A percentile compares a stretch with the other conserved stretches of the same genome.
These are phyloP conservation scores for Penicillium brasilianum DNA, from an alignment of 2,329 filamentous ascomycete species.

Conservation along the genomic window DNA sequence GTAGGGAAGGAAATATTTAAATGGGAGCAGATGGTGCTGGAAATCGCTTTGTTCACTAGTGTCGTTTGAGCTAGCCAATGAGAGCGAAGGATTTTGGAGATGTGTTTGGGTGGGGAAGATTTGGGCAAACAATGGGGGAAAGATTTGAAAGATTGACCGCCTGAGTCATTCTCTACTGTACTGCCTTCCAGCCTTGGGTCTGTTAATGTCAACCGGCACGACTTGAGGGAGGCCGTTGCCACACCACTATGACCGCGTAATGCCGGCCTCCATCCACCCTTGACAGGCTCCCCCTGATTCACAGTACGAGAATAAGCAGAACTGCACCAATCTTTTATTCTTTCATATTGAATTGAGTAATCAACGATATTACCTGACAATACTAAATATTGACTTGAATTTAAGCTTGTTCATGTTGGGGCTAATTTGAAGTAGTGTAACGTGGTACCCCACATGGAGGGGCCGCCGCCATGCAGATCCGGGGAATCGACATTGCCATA, in stretches of 20 bases:
- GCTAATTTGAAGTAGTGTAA: neutral
- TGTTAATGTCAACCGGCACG: neutral
- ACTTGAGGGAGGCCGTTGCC: neutral
- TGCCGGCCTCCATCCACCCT: neutral
- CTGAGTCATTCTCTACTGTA: neutral
- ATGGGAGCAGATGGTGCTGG: neutral
- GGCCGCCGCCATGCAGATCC: neutral
- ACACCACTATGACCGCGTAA: neutral
- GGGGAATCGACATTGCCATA: neutral
- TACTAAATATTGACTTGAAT: neutral
- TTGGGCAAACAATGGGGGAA: too few relatives aligned
- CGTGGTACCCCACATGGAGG: conserved; percentile 1
- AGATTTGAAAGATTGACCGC: too few relatives aligned
- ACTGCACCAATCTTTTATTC: too few relatives aligned
- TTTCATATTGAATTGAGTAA: neutral
- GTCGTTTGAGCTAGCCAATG: neutral
- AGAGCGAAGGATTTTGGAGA: neutral
- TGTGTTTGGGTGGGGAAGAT: neutral
- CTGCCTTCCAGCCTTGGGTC: neutral
- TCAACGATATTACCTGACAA: neutral
- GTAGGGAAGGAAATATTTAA: conserved; percentile 14
- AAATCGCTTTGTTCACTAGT: neutral
- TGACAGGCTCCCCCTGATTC: neutral
- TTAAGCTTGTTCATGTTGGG: neutral
- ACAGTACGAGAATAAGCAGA: neutral